Evolutionary conservation across 345 rosid genomes (phyloP).

Genomic region (Jatropha curcas): DNA sequence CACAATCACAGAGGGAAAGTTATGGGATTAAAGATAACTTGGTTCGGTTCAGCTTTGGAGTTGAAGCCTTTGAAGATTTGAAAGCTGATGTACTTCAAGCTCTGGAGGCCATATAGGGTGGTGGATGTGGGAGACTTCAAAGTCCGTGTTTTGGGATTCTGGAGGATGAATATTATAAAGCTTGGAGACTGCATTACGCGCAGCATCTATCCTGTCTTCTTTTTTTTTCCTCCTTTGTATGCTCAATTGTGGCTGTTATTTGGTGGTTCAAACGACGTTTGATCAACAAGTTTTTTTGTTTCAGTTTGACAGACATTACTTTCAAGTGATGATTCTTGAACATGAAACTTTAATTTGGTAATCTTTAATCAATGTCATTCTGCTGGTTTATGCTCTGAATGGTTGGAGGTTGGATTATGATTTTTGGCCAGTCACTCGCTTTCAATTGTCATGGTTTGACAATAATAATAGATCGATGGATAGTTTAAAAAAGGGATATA

Average conservation of each 20-base stretch:
- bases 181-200: constrained; percentile 46
- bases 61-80: constrained; percentile 89
- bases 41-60: constrained; percentile 93
- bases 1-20: constrained; percentile 64
- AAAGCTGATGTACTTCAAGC: constrained; percentile 91
- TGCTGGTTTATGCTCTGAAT: neutral
- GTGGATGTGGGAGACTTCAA: neutral
- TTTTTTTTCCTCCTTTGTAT: neutral
- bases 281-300: constrained; percentile 19
- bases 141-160: constrained; percentile 46
- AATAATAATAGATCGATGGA: too few species aligned
- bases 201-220: neutral
- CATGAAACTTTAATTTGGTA: neutral
- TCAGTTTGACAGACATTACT: neutral
- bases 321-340: constrained; percentile 21
- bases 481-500: too few species aligned
- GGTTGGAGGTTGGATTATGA: neutral
- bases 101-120: constrained; percentile 53
- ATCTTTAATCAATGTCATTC: neutral
- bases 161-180: constrained; percentile 69
- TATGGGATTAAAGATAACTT: constrained; percentile 87
- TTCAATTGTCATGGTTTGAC: neutral
- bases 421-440: neutral
- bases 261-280: constrained; percentile 25
- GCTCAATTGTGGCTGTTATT: neutral